Percentiles rank a stretch among this genome's conserved stretches.
Conservation (phyloP, 805 yeast genomes). For the Metschnikowia vanudenii region DNA sequence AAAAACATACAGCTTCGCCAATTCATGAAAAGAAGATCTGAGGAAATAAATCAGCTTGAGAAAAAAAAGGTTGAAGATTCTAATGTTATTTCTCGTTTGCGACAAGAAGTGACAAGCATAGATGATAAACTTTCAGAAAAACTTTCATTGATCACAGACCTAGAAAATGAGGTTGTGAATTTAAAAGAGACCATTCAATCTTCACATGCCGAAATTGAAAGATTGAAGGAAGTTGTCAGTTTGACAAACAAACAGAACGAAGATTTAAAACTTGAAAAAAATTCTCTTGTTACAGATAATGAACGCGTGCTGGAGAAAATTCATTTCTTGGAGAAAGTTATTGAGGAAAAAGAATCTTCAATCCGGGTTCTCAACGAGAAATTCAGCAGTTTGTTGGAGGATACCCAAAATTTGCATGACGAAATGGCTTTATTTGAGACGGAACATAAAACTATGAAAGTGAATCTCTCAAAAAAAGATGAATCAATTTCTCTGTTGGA, state of each 20-base stretch:
- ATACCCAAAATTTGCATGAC: slow-evolving; percentile 16
- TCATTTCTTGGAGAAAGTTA: slow-evolving; percentile 14
- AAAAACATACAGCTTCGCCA: neutral
- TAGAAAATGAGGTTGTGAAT: neutral
- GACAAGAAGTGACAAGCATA: neutral
- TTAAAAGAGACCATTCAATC: neutral
- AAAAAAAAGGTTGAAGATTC: neutral
- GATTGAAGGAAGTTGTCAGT: neutral
- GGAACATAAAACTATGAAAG: slow-evolving; percentile 15
- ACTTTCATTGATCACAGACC: neutral
- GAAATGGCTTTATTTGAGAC: slow-evolving; percentile 20
- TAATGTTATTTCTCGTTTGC: neutral
- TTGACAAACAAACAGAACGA: neutral
- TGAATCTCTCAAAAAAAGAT: slow-evolving; percentile 6
- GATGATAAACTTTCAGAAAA: neutral
- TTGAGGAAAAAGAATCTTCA: slow-evolving; percentile 23
- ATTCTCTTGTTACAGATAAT: neutral
- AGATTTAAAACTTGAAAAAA: neutral
- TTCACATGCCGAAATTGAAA: neutral
- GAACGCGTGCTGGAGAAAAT: slow-evolving; percentile 1
- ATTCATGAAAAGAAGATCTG: neutral
- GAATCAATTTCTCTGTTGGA: slow-evolving; percentile 3
- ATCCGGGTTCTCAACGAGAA: slow-evolving; percentile 21
- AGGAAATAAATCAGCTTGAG: neutral
- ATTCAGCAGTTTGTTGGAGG: slow-evolving; percentile 15